A percentile compares a stretch with the other conserved stretches of the same genome.
These are phyloP conservation scores for Citeromyces hawaiiensis DNA, from an alignment of 1,139 yeast species.

Conservation along the genomic window DNA sequence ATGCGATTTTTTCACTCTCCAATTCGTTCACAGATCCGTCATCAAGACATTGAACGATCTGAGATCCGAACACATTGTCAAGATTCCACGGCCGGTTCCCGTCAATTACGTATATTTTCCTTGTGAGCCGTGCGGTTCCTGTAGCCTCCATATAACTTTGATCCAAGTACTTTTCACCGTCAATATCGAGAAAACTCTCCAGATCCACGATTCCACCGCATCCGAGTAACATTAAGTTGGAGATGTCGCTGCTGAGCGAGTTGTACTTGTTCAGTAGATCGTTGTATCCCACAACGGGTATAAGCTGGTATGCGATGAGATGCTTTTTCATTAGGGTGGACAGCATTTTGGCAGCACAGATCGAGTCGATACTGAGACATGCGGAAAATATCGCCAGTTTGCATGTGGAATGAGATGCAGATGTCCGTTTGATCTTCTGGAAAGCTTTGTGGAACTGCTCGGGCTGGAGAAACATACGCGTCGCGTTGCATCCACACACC, in stretches of 20 bases:
- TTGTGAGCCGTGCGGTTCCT: constrained; percentile 16
- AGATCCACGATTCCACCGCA: constrained; percentile 94
- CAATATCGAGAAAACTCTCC: constrained; percentile 62
- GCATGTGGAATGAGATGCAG: constrained; percentile 82
- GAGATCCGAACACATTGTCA: constrained; percentile 81
- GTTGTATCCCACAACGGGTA: constrained; percentile 89
- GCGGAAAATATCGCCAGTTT: constrained; percentile 82
- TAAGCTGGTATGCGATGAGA: constrained; percentile 73
- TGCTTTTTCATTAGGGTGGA: constrained; percentile 63
- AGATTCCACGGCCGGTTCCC: constrained; percentile 95
- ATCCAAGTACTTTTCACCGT: constrained; percentile 30
- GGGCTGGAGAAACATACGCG: constrained; percentile 52
- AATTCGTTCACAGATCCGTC: constrained; percentile 63
- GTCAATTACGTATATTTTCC: constrained; percentile 70
- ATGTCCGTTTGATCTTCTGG: constrained; percentile 42
- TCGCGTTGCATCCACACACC: neutral
- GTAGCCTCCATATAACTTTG: constrained; percentile 9
- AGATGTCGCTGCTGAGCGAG: constrained; percentile 61
- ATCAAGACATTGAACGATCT: constrained; percentile 72
- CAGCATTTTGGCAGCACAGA: constrained; percentile 78
- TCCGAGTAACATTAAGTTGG: constrained; percentile 70
- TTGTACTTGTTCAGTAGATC: constrained; percentile 56
- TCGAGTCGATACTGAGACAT: constrained; percentile 81
- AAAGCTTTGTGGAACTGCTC: constrained; percentile 46
- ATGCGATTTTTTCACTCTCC: constrained; percentile 39